phyloP scores from a whole-genome alignment of 371 early-diverging fungal species.

The Mucor saturninus region DNA sequence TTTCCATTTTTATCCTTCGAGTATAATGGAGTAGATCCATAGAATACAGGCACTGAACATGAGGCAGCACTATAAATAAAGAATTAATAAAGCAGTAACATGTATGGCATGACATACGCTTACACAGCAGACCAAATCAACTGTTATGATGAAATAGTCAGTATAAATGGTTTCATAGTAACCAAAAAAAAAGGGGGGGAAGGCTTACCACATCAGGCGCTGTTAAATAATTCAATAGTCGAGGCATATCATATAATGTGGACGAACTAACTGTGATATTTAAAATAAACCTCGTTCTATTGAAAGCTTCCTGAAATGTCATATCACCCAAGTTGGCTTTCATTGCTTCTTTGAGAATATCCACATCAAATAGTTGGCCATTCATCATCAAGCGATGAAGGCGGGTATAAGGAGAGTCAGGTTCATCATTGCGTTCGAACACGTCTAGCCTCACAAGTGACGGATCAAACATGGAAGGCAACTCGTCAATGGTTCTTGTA shows the following conservation, averaged over 20 bases:
- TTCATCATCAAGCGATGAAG: constrained; percentile 70
- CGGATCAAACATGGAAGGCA: constrained; percentile 66
- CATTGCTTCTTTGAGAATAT: constrained; percentile 70
- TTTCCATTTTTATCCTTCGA: constrained; percentile 72
- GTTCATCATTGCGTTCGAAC: constrained; percentile 45
- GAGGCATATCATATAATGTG: constrained; percentile 77
- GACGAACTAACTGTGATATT: constrained; percentile 83
- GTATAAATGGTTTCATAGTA: neutral
- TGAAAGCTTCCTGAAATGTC: constrained; percentile 85
- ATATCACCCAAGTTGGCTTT: constrained; percentile 77
- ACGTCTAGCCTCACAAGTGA: constrained; percentile 32
- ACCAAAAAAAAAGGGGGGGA: neutral
- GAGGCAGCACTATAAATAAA: constrained; percentile 64
- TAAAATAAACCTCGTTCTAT: constrained; percentile 73
- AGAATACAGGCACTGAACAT: constrained; percentile 78
- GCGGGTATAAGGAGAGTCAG: constrained; percentile 44
- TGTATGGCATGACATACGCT: constrained; percentile 13
- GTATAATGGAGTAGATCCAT: constrained; percentile 68
- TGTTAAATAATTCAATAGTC: constrained; percentile 79
- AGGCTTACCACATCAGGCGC: constrained; percentile 76
- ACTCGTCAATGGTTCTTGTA: constrained; percentile 81
- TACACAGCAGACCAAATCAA: constrained; percentile 86
- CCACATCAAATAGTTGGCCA: constrained; percentile 78
- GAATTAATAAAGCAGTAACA: neutral
- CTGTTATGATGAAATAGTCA: constrained; percentile 26